Conservation (phyloP, 768 basidiomycete species). For the Cytidiella melzeri region DNA sequence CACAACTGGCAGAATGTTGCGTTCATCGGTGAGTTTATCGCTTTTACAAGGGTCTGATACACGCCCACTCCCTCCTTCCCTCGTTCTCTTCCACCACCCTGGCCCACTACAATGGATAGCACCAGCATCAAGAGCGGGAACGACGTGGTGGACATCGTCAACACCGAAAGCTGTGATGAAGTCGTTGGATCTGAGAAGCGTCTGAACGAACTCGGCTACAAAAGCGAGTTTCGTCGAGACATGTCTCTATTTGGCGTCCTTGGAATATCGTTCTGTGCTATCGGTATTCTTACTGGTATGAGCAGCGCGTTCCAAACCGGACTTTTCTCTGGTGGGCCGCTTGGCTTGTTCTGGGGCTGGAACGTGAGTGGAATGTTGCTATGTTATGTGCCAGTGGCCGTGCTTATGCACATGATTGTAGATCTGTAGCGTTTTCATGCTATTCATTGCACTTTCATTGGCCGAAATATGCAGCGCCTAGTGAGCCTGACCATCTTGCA, state of each 20-base stretch:
- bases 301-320: constrained; percentile 56
- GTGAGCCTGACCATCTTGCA: constrained; percentile 25
- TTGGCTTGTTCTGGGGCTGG: constrained; percentile 60
- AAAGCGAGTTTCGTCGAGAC: constrained; percentile 49
- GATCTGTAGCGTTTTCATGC: constrained; percentile 55
- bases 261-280: constrained; percentile 55
- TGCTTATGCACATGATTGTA: constrained; percentile 8
- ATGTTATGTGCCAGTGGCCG: too few species aligned
- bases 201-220: constrained; percentile 47
- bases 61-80: too few species aligned
- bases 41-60: background rate
- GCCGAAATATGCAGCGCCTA: constrained; percentile 57
- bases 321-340: constrained; percentile 49
- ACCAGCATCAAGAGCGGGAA: background rate
- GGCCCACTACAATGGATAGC: too few species aligned
- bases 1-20: background rate
- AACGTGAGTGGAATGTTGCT: constrained; percentile 36
- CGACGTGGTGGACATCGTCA: background rate
- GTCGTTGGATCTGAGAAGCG: constrained; percentile 30
- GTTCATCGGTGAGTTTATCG: background rate
- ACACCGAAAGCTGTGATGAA: background rate
- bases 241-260: constrained; percentile 56
- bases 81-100: too few species aligned
- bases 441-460: constrained; percentile 48
- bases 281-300: constrained; percentile 57